Base-by-base conservation (phyloP, 768 basidiomycete genomes). In the Cystobasidium tubakii region DNA sequence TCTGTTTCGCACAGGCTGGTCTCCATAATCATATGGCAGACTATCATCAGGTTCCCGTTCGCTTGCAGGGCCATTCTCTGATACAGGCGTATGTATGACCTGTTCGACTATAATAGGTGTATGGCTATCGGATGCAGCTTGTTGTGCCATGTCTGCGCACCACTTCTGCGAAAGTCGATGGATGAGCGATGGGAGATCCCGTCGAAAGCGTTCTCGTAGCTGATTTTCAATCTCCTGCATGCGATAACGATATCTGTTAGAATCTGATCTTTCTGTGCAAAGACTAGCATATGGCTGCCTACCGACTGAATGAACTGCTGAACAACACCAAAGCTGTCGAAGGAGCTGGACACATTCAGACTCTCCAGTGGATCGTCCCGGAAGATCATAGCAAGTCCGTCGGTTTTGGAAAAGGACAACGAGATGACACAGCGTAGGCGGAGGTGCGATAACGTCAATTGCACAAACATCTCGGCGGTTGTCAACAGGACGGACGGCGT, bases 281-380 rank as follows among this genome's bases (percentile, higher is more conserved):
- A n/a, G 66, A 23, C 27, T 2, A 17, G 23, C 23, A 10, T 7
- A 3, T 12, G n/a, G 9, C 13, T 3, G 21, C 66, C 4, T 36
- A 67, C 66, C 39, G 66, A 46, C 81, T 98, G 96, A 74, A 99
- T 92, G 81, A 94, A 98, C 72, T 92, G 93, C 80, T 97, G 91
- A 64, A 99, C 96, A 76, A 97, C 94, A 57, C 91, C 92, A 76
- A 99, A 95, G 1, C 91, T 92, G 82, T 99, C 96, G 79, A 99
- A 99, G 1, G 94, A 97, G 81, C 89, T 90, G 82, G 90, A 93
- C 80, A 99, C 98, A 80, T 98, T 91, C 66, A 99, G 93, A 77
- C 92, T 91, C 82, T 99, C 93, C 44, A 99, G 86, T 1, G 96
- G 96, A 82, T 99, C 96, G 42, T 96, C 98, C 83, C 98, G 98